Percentiles rank a stretch among this genome's conserved stretches.
phyloP scores from a whole-genome alignment of 2,329 filamentous ascomycete genomes.

The Ploettnerulaceae sp. region DNA sequence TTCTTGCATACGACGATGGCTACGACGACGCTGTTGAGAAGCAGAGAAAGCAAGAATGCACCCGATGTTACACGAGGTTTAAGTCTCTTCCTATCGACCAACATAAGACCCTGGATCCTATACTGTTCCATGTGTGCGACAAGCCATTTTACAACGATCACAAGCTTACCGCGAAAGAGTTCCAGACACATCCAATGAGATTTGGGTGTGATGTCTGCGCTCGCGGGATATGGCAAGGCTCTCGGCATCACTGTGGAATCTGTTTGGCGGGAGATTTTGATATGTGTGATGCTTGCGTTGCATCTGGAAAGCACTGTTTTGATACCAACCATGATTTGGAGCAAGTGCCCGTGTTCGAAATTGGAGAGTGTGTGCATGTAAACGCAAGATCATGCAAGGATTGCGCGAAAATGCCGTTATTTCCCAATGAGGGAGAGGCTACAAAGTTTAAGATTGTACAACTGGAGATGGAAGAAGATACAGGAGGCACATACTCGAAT shows the following conservation, averaged over 20 bases:
- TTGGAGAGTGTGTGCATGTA: constrained; percentile 7
- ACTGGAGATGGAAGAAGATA: neutral
- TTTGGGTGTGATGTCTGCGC: neutral
- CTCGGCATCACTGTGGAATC: neutral
- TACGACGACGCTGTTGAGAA: neutral
- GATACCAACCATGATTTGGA: neutral
- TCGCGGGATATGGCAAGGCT: neutral
- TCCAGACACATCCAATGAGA: neutral
- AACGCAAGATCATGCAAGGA: constrained; percentile 4
- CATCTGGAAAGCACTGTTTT: neutral
- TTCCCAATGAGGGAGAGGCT: neutral
- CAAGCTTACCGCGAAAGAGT: neutral
- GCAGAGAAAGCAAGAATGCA: neutral
- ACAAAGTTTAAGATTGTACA: constrained; percentile 5
- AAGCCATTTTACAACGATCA: constrained; percentile 1
- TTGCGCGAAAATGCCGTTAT: neutral
- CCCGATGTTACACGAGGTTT: neutral
- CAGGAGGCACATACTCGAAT: neutral
- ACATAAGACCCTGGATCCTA: neutral
- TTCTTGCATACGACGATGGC: constrained; percentile 4
- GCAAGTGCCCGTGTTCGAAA: neutral
- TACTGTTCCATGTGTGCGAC: constrained; percentile 1
- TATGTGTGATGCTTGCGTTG: neutral
- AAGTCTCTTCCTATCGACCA: neutral
- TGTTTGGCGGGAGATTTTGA: constrained; percentile 1